Base-by-base conservation (phyloP, 2,329 filamentous ascomycete species). In the Talaromyces pinophilus region DNA sequence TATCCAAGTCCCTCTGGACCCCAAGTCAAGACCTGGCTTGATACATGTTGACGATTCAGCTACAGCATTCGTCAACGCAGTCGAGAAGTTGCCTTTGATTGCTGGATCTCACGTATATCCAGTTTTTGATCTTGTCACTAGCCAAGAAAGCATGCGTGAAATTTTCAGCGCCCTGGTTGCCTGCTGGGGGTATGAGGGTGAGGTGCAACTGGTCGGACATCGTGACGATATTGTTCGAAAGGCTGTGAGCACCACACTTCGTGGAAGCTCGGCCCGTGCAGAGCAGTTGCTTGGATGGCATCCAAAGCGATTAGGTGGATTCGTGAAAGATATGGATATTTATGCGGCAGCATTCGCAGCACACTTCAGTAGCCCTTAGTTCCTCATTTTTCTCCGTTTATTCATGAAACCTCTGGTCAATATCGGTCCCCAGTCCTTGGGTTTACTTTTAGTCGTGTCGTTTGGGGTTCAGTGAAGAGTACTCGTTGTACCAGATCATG, bases 21-120 rank as follows among this genome's bases (percentile, higher is more conserved):
- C 66, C 3, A 59, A 68, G 13, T 69, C 69, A 38, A 67, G 70
- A 11, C 67, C 73, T 8, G 72, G 72, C 7, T 62, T 78, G 6
- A 67, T 79, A n/a, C 78, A 80, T 64, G 75, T 81, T 11, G 77
- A 80, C 60, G 79, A 81, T 69, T 71, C 73, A 1, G 79, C 75
- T 0, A 64, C 71, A n/a, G 79, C 72, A 0, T 72, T 77, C 15
- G 71, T 74, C 60, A 69, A 69, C 1, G 74, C 75, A 0, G 70
- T 80, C 59, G 77, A 80, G 22, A 67, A 65, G 28, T 30, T 67
- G 74, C 75, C 64, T 68, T 78, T n/a, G 19, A 73, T 63, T 69
- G 75, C 44, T 52, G 67, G 38, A 50, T 40, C 71, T 2, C 72
- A 73, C 11, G 68, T 73, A 8, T 78, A 77, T 68, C 78, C 79